Conservation (phyloP, 306 rosid species). For the Chamaecrista fasciculata region DNA sequence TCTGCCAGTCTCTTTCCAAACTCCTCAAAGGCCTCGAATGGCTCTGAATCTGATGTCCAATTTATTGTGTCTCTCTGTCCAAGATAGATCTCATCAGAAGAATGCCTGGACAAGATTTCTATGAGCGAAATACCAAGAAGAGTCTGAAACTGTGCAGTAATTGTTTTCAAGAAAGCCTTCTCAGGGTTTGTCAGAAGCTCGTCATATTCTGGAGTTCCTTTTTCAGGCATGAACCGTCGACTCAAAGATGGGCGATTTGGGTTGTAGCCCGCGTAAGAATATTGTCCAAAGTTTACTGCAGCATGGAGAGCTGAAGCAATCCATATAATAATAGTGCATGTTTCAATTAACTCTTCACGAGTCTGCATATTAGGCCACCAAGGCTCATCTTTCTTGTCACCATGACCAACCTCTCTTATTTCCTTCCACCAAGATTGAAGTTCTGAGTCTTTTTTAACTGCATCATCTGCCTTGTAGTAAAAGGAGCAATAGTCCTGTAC, state of each 20-base stretch:
- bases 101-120: constrained; percentile 49
- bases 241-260: constrained; percentile 46
- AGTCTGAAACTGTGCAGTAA: constrained; percentile 38
- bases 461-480: constrained; percentile 40
- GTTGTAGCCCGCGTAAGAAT: constrained; percentile 42
- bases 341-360: constrained; percentile 40
- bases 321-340: constrained; percentile 53
- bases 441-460: constrained; percentile 32
- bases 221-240: constrained; percentile 41
- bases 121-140: constrained; percentile 49
- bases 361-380: constrained; percentile 62
- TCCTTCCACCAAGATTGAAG: constrained; percentile 66
- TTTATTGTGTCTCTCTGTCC: constrained; percentile 47
- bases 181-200: constrained; percentile 39
- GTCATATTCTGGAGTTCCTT: constrained; percentile 46
- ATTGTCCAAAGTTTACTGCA: constrained; percentile 54
- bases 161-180: constrained; percentile 44
- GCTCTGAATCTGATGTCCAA: constrained; percentile 56
- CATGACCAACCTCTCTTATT: constrained; percentile 48
- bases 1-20: constrained; percentile 48
- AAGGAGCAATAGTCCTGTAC: constrained; percentile 45
- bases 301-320: constrained; percentile 61
- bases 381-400: constrained; percentile 52
- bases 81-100: constrained; percentile 50
- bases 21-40: constrained; percentile 53